Conservation (phyloP, 345 rosid genomes). For the Hirschfeldia incana region DNA sequence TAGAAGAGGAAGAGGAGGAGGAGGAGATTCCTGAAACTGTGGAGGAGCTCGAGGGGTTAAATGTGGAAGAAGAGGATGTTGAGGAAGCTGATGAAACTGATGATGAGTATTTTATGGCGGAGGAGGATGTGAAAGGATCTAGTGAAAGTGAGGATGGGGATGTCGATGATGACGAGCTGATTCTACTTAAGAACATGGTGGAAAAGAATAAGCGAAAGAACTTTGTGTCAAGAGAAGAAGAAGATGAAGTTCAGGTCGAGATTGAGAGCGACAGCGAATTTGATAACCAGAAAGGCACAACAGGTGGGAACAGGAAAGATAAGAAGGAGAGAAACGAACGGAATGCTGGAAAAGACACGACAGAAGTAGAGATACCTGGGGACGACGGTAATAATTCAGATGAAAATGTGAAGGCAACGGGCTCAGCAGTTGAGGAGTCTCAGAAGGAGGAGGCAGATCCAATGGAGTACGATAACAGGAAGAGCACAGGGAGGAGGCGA, state of each 20-base stretch:
- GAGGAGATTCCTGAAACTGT: slow-evolving; percentile 39
- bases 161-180: slow-evolving; percentile 48
- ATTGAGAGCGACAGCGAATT: slow-evolving; percentile 48
- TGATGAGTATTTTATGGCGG: slow-evolving; percentile 41
- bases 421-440: slow-evolving; percentile 32
- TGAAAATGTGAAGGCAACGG: slow-evolving; percentile 32
- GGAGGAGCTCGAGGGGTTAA: slow-evolving; percentile 47
- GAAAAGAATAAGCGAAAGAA: slow-evolving; percentile 50
- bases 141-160: slow-evolving; percentile 43
- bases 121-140: slow-evolving; percentile 32
- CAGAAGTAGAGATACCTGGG: slow-evolving; percentile 27
- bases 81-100: slow-evolving; percentile 37
- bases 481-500: slow-evolving; percentile 39
- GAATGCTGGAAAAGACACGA: slow-evolving; percentile 38
- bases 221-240: slow-evolving; percentile 38
- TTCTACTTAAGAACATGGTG: slow-evolving; percentile 71
- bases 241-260: slow-evolving; percentile 42
- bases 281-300: slow-evolving; percentile 50
- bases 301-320: slow-evolving; percentile 45
- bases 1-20: slow-evolving; percentile 47
- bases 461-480: slow-evolving; percentile 35
- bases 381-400: slow-evolving; percentile 37
- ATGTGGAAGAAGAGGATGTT: slow-evolving; percentile 35
- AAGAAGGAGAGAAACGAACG: slow-evolving; percentile 54
- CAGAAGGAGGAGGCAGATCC: slow-evolving; percentile 28